Conservation (phyloP, 163 green algal genomes). For the Botryococcus braunii region DNA sequence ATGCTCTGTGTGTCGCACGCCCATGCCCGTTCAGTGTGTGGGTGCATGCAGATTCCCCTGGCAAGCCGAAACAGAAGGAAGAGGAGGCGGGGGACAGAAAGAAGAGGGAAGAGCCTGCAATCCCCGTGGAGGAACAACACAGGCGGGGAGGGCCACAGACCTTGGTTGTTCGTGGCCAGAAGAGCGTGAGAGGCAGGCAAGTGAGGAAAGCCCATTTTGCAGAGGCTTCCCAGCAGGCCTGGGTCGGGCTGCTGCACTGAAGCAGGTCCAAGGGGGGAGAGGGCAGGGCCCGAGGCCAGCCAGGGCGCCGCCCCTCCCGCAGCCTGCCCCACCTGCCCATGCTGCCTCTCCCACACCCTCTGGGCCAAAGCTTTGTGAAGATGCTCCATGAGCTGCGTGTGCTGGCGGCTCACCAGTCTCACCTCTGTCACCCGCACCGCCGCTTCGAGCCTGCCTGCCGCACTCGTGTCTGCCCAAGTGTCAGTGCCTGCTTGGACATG, state of each 20-base stretch:
- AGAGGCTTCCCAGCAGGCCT: slow-evolving; percentile 21
- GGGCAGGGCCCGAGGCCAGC: background rate
- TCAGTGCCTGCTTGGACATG: too few relatives aligned
- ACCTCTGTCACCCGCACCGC: too few relatives aligned
- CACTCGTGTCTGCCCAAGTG: too few relatives aligned
- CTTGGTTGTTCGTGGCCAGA: slow-evolving; percentile 30
- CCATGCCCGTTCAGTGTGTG: background rate
- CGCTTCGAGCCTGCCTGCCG: too few relatives aligned
- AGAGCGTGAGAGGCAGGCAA: slow-evolving; percentile 29
- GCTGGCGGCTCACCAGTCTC: background rate
- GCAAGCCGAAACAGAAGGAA: background rate
- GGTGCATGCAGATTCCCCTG: background rate
- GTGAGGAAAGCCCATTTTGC: slow-evolving; percentile 42
- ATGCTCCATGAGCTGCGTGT: slow-evolving; percentile 6
- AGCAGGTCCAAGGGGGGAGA: background rate
- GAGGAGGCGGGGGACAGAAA: background rate
- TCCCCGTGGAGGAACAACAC: background rate
- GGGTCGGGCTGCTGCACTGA: slow-evolving; percentile 3
- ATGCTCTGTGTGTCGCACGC: too few relatives aligned
- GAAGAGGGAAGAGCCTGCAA: background rate
- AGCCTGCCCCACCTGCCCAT: background rate
- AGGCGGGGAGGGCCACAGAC: background rate
- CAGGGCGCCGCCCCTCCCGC: background rate
- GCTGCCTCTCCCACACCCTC: background rate
- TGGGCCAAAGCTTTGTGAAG: slow-evolving; percentile 1